A percentile compares a stretch with the other conserved stretches of the same genome.
phyloP scores from a whole-genome alignment of 768 basidiomycete genomes.

The Boletus subcaerulescens region DNA sequence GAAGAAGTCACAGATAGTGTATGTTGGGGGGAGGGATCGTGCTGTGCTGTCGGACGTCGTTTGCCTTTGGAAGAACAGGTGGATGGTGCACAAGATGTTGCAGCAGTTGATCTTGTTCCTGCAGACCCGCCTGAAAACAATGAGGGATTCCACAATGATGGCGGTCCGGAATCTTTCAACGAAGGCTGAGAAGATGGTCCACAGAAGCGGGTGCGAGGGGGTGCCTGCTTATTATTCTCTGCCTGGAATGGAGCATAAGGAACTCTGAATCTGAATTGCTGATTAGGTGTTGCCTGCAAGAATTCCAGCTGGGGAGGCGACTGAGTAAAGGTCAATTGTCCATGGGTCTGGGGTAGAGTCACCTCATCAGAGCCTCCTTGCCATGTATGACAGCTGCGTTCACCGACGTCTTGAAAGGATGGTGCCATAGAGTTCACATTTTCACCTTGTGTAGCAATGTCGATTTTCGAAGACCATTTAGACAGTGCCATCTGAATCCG shows the following conservation, averaged over 20 bases:
- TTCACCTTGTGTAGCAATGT: neutral
- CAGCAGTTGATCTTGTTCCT: neutral
- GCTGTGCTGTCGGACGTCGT: too few species aligned
- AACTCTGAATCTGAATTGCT: neutral
- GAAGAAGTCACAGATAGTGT: too few species aligned
- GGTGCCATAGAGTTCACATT: constrained; percentile 7
- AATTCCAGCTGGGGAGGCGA: neutral
- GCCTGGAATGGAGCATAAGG: neutral
- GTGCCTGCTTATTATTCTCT: neutral
- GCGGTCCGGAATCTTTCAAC: neutral
- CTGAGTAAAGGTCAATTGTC: neutral
- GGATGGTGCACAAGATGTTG: neutral
- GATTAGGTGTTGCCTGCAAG: neutral
- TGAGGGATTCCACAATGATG: neutral
- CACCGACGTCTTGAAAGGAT: neutral
- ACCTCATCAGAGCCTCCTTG: neutral
- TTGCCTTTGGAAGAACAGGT: neutral
- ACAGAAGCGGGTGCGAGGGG: neutral
- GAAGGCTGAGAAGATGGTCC: neutral
- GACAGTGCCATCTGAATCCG: neutral
- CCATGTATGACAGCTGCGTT: neutral
- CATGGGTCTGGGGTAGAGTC: neutral
- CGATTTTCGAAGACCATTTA: neutral
- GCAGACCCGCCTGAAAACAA: neutral
- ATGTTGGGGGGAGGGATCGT: too few species aligned